These are phyloP conservation scores for Yamagishiella unicocca DNA, from an alignment of 139 green algal genomes.

Conservation along the genomic window DNA sequence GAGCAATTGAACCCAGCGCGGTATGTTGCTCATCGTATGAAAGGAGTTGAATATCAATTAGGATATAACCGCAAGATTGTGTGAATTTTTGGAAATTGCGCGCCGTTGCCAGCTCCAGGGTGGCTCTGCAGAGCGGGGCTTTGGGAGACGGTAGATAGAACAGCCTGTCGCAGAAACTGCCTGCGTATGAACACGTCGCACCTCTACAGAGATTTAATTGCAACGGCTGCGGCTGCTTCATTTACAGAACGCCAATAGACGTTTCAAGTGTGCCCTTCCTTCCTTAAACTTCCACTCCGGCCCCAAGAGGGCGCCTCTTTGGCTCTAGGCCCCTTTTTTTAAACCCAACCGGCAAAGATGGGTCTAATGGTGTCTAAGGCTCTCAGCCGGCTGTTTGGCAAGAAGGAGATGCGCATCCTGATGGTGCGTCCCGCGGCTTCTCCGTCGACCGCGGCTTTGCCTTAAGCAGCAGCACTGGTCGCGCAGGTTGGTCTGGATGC, in stretches of 20 bases:
- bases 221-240: not conserved
- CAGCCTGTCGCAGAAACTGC: not conserved
- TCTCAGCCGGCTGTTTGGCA: slow-evolving; percentile 80
- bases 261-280: not conserved
- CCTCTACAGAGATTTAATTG: not conserved
- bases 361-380: slow-evolving; percentile 48
- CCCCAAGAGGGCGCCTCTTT: not conserved
- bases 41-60: too few relatives aligned
- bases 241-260: not conserved
- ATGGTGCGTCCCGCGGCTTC: slow-evolving; percentile 52
- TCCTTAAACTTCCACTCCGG: not conserved
- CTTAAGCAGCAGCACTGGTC: not conserved
- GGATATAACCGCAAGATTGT: too few relatives aligned
- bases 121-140: too few relatives aligned
- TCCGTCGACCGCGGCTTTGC: not conserved
- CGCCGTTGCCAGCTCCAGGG: too few relatives aligned
- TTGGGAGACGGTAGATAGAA: too few relatives aligned
- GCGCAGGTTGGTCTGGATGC: slow-evolving; percentile 92
- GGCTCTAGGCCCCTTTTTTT: not conserved
- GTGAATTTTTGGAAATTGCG: too few relatives aligned
- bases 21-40: too few relatives aligned
- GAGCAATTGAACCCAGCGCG: too few relatives aligned
- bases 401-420: slow-evolving; percentile 93
- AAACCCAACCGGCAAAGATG: slow-evolving; percentile 33
- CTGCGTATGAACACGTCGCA: not conserved